phyloP scores from a whole-genome alignment of 331 rosid species.

The Quercus phellos region DNA sequence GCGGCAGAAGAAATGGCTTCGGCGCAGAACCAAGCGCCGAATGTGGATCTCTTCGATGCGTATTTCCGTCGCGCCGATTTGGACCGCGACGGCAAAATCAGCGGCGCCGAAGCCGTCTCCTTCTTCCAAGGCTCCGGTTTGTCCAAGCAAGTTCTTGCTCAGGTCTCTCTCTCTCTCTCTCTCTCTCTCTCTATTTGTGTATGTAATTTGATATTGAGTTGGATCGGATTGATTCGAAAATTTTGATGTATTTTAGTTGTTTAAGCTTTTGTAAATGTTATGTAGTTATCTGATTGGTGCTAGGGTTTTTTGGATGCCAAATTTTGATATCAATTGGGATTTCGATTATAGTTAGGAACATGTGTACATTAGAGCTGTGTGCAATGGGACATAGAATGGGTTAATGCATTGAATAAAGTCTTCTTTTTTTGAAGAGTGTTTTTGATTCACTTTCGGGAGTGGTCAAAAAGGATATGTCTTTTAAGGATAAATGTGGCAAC shows the following conservation, averaged over 20 bases:
- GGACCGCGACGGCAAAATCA: conserved; percentile 96
- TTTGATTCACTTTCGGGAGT: background rate
- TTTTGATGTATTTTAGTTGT: conserved; percentile 4
- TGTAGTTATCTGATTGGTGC: background rate
- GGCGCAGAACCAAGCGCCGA: conserved; percentile 54
- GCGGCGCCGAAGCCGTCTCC: conserved; percentile 87
- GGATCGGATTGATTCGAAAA: conserved; percentile 13
- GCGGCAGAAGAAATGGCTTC: conserved; percentile 49
- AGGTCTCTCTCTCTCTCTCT: conserved; percentile 40
- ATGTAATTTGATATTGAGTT: background rate
- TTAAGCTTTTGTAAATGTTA: conserved; percentile 11
- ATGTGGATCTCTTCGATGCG: conserved; percentile 95
- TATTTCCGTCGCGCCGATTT: conserved; percentile 94
- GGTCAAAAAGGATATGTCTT: no score
- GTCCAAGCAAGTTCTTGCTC: conserved; percentile 80
- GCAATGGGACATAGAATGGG: background rate
- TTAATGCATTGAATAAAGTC: background rate
- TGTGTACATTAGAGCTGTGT: background rate
- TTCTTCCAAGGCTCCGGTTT: conserved; percentile 97
- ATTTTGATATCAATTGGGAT: background rate
- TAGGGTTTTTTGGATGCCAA: background rate
- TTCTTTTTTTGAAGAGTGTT: background rate
- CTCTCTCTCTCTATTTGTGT: background rate
- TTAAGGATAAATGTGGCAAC: no score
- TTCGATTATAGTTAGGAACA: background rate